Conservation (phyloP, 2,329 filamentous ascomycete species). For the Sporothrix luriei region DNA sequence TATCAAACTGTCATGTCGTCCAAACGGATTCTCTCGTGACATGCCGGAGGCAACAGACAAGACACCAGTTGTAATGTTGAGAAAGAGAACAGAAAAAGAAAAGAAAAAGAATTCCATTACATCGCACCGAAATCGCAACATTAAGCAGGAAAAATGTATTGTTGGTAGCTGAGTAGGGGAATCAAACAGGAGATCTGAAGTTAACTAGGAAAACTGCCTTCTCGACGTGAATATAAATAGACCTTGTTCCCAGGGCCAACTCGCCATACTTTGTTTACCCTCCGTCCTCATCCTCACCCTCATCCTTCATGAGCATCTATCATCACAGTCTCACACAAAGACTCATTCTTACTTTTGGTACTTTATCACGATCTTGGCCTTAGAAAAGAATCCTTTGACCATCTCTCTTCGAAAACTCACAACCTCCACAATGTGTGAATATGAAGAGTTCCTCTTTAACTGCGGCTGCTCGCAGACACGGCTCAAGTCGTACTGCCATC, state of each 20-base stretch:
- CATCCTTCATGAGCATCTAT: too few species aligned
- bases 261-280: background rate
- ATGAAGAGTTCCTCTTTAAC: conserved; percentile 67
- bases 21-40: conserved; percentile 11
- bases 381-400: too few species aligned
- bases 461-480: conserved; percentile 64
- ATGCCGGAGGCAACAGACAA: conserved; percentile 5
- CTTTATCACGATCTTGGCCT: too few species aligned
- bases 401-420: background rate
- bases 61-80: background rate
- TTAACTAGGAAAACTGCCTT: background rate
- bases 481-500: conserved; percentile 72
- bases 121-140: background rate
- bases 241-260: background rate
- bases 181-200: too few species aligned
- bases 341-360: too few species aligned
- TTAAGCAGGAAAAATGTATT: background rate
- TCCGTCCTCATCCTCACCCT: background rate
- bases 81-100: background rate
- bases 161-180: background rate
- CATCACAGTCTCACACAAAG: too few species aligned
- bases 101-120: background rate
- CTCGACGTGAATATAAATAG: conserved; percentile 26
- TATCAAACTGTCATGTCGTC: conserved; percentile 1
- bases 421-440: conserved; percentile 64